Conservation (phyloP, 371 early-diverging fungal species). For the Lichtheimia corymbifera region DNA sequence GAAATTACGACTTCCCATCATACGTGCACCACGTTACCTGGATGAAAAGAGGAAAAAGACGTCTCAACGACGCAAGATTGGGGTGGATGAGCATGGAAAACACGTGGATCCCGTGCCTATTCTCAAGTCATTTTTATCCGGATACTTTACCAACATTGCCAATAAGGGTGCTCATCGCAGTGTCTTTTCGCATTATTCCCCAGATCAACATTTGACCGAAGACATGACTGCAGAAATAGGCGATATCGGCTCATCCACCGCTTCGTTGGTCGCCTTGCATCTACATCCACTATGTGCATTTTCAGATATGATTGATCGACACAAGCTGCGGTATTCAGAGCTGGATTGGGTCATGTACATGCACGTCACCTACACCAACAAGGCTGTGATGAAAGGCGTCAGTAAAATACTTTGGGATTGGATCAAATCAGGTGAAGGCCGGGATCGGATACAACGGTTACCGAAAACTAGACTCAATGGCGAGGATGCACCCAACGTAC, state of each 20-base stretch:
- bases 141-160: conserved; percentile 76
- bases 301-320: conserved; percentile 47
- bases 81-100: conserved; percentile 22
- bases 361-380: conserved; percentile 65
- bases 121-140: conserved; percentile 68
- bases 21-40: conserved; percentile 19
- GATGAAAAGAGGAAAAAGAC: conserved; percentile 19
- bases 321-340: conserved; percentile 38
- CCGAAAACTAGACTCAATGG: conserved; percentile 43
- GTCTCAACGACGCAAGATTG: conserved; percentile 17
- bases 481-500: conserved; percentile 35
- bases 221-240: conserved; percentile 17
- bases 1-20: conserved; percentile 71
- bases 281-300: conserved; percentile 67
- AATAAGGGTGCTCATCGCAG: conserved; percentile 68
- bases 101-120: conserved; percentile 56
- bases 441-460: conserved; percentile 31
- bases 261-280: conserved; percentile 62
- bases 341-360: conserved; percentile 84
- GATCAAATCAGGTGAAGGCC: conserved; percentile 45
- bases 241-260: conserved; percentile 20
- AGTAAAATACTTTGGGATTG: conserved; percentile 61
- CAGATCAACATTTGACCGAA: conserved; percentile 38
- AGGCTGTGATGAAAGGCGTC: conserved; percentile 68
- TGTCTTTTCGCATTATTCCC: conserved; percentile 76